Conservation (phyloP, 805 yeast species). For the Candida vaughaniae region DNA sequence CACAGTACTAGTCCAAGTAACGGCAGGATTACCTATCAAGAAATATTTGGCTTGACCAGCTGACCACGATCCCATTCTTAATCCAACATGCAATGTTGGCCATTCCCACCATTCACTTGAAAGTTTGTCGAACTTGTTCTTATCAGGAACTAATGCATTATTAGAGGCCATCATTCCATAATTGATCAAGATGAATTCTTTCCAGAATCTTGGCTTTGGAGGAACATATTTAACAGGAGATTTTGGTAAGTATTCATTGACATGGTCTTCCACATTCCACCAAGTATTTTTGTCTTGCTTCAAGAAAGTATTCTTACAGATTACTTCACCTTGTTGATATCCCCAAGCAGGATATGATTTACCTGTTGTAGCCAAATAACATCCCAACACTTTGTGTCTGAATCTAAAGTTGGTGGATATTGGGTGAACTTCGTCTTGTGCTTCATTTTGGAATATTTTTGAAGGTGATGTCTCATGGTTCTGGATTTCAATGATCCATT, state of each 20-base stretch:
- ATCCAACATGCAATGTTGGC: conserved; percentile 77
- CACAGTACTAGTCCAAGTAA: conserved; percentile 56
- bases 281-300: conserved; percentile 61
- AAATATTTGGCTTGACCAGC: conserved; percentile 59
- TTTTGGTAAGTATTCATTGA: conserved; percentile 43
- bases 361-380: conserved; percentile 78
- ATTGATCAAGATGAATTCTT: conserved; percentile 72
- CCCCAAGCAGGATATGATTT: conserved; percentile 77
- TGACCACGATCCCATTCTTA: conserved; percentile 75
- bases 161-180: conserved; percentile 88
- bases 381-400: conserved; percentile 59
- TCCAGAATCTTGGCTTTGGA: conserved; percentile 54
- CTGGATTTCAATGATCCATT: conserved; percentile 87
- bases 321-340: conserved; percentile 77
- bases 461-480: conserved; percentile 51
- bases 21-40: conserved; percentile 73
- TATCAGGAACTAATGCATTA: conserved; percentile 77
- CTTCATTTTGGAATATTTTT: conserved; percentile 46
- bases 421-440: conserved; percentile 59
- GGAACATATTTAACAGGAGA: conserved; percentile 34
- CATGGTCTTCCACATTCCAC: conserved; percentile 81
- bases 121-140: conserved; percentile 67
- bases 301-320: conserved; percentile 57
- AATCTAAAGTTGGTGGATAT: conserved; percentile 72
- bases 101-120: conserved; percentile 84